These are phyloP conservation scores for Porpolomopsis calyptriformis DNA, from an alignment of 768 basidiomycete genomes.

Conservation along the genomic window DNA sequence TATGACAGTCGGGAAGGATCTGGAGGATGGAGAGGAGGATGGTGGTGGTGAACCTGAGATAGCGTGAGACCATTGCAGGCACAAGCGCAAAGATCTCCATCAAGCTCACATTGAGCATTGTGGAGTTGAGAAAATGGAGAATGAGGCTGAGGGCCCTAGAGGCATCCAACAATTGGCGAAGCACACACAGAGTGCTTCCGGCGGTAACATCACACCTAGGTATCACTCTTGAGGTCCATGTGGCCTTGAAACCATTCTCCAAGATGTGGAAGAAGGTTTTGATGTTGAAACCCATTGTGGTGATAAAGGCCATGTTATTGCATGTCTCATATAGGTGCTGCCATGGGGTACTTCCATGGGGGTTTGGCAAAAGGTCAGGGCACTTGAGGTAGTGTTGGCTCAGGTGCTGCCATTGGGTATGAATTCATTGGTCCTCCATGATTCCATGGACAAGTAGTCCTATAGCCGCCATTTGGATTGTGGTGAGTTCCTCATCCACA, in stretches of 20 bases:
- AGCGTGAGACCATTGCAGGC: slow-evolving; percentile 25
- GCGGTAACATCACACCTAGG: slow-evolving; percentile 18
- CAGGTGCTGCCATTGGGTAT: not conserved
- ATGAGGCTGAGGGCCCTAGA: slow-evolving; percentile 31
- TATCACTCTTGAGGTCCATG: slow-evolving; percentile 20
- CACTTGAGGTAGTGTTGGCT: slow-evolving; percentile 21
- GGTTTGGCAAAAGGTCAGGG: slow-evolving; percentile 24
- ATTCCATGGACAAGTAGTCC: no score
- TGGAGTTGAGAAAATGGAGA: slow-evolving; percentile 33
- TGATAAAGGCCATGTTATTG: slow-evolving; percentile 32
- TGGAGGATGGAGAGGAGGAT: slow-evolving; percentile 23
- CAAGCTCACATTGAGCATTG: slow-evolving; percentile 29
- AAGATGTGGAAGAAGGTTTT: slow-evolving; percentile 27
- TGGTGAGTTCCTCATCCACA: no score
- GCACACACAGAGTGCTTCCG: slow-evolving; percentile 18
- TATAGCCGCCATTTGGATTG: no score
- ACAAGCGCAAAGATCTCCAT: slow-evolving; percentile 37
- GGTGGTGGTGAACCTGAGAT: slow-evolving; percentile 23
- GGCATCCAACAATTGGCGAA: slow-evolving; percentile 26
- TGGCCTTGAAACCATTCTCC: slow-evolving; percentile 21
- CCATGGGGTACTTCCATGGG: slow-evolving; percentile 27
- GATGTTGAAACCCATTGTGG: slow-evolving; percentile 33
- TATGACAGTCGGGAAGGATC: slow-evolving; percentile 19
- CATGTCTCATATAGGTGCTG: slow-evolving; percentile 20
- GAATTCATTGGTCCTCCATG: no score